A percentile compares a stretch with the other conserved stretches of the same genome.
These are phyloP conservation scores for Amanita muscaria DNA, from an alignment of 768 basidiomycete genomes.

Conservation along the genomic window DNA sequence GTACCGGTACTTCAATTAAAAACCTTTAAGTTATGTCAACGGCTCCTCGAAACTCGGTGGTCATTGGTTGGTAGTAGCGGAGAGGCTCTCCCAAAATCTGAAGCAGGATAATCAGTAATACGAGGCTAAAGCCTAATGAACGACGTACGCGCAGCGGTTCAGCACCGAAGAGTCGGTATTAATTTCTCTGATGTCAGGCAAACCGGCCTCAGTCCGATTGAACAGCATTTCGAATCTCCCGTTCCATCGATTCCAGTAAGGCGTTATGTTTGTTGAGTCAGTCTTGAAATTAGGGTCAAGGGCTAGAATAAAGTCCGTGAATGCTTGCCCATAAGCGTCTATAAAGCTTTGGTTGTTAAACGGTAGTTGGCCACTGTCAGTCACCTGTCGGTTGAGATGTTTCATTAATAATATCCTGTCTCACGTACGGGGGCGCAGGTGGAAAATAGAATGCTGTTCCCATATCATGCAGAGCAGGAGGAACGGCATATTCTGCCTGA, in stretches of 20 bases:
- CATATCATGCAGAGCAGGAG: conserved; percentile 29
- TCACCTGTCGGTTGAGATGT: background rate
- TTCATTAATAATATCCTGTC: background rate
- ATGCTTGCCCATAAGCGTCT: conserved; percentile 28
- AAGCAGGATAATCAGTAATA: background rate
- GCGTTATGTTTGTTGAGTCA: conserved; percentile 26
- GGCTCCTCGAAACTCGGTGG: too few species aligned
- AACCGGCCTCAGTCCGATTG: conserved; percentile 26
- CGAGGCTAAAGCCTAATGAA: background rate
- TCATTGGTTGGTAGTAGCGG: conserved; percentile 18
- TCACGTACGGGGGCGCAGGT: conserved; percentile 27
- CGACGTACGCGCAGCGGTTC: conserved; percentile 27
- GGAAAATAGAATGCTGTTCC: conserved; percentile 34
- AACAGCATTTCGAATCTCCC: conserved; percentile 36
- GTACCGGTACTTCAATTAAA: too few species aligned
- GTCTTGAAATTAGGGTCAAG: conserved; percentile 24
- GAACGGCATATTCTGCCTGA: conserved; percentile 36
- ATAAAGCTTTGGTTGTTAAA: conserved; percentile 28
- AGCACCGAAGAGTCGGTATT: conserved; percentile 23
- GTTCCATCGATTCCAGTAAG: conserved; percentile 25
- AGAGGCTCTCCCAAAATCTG: conserved; percentile 25
- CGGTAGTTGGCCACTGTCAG: conserved; percentile 14
- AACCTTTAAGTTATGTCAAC: too few species aligned
- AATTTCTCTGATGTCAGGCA: conserved; percentile 22
- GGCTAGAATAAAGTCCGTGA: conserved; percentile 27